Base-by-base conservation (phyloP, 2,329 filamentous ascomycete genomes). In the Hypoxylon sp. region DNA sequence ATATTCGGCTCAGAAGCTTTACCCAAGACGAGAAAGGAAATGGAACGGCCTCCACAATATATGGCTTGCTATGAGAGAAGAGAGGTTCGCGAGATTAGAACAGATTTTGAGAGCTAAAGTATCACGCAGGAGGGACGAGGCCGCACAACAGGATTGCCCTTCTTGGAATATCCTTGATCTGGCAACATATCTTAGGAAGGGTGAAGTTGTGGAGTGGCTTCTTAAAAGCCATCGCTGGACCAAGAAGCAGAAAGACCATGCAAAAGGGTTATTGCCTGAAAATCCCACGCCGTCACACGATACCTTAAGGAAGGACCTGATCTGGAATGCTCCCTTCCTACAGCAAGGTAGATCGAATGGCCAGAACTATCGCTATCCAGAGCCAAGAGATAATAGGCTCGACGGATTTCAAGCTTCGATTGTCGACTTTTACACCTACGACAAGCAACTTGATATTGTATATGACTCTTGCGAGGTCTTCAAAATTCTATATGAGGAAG, bases 151-250 rank as follows among this genome's bases (percentile, higher is more conserved):
- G 9, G 23, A 25, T 13, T 17, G 13, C 10, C 14, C 10, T 3
- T 43, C 51, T 14, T 55, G 51, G 51, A 55, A 55, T 23, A 36
- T 13, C 17, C 51, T 55, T 28, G 36, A 55, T 43, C 51, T 55
- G 4, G 34, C 51, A 5, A 11, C 51, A 6, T 28, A 7, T 17
- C 51, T 55, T 28, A 21, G 21, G 4, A 55, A n/a, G 23, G 11
- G 21, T 9, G 11, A 43, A 10, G 38, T 55, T 17, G 4, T 55
- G 9, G 23, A 28, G 11, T 55, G 34, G 34, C 51, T 55, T 17
- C 34, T 55, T 7, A 23, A 30, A 10, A 55, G 11, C n/a, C 6
- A 55, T 10, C 51, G 51, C 23, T 55, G 51, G 51, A 43, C 34
- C 14, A 41, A 25, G 5, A 25, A 23, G 23, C 19, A 55, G 36